These are phyloP conservation scores for Coniochaeta ligniaria DNA, from an alignment of 2,329 filamentous ascomycete species.

Conservation along the genomic window DNA sequence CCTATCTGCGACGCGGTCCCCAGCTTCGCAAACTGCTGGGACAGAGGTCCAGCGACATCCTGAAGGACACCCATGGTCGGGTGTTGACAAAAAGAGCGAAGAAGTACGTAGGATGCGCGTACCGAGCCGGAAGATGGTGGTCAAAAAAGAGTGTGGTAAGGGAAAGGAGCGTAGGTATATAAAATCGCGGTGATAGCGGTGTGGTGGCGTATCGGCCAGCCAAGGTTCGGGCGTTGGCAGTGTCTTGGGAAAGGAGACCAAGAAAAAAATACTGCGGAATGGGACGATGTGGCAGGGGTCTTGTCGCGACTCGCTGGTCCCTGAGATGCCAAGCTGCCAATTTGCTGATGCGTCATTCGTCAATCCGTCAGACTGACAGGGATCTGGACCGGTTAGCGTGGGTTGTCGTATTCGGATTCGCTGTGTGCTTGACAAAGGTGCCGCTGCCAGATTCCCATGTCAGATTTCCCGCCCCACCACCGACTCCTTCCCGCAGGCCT, in stretches of 20 bases:
- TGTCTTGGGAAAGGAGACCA: neutral
- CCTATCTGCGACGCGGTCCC: slow-evolving; percentile 39
- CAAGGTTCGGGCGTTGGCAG: neutral
- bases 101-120: neutral
- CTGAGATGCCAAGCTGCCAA: neutral
- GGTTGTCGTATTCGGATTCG: neutral
- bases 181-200: neutral
- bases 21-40: slow-evolving; percentile 41
- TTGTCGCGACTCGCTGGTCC: no score
- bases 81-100: neutral
- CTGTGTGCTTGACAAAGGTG: neutral
- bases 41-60: slow-evolving; percentile 40
- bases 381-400: neutral
- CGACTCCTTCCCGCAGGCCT: neutral
- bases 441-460: neutral
- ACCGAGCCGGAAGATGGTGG: neutral
- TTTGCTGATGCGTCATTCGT: neutral
- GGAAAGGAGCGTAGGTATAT: neutral
- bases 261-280: neutral
- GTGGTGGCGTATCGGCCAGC: neutral
- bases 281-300: neutral
- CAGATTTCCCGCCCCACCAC: neutral
- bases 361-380: neutral
- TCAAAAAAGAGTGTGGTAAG: neutral
- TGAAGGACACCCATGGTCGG: slow-evolving; percentile 48